Conservation (phyloP, 1,284 basidiomycete genomes). For the Cryptococcus neoformans region DNA sequence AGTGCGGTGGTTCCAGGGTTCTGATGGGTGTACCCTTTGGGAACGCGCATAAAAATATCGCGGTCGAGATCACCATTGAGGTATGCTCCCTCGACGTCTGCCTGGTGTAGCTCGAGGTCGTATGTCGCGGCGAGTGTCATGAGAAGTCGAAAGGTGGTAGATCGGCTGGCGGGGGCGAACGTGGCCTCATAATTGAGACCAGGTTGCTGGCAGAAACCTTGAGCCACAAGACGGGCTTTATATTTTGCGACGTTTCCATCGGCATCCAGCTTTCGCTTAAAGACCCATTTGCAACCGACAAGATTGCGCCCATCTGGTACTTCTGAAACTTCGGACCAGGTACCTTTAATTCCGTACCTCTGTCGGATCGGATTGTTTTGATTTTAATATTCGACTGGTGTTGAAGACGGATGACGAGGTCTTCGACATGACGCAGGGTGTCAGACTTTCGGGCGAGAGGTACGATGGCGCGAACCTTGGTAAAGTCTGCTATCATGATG, state of each 20-base stretch:
- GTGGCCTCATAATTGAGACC: too few species aligned
- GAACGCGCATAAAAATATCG: conserved; percentile 53
- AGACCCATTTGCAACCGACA: conserved; percentile 24
- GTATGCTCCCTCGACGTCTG: conserved; percentile 56
- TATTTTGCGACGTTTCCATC: conserved; percentile 29
- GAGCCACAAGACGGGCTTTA: conserved; percentile 38
- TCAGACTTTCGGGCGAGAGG: background rate
- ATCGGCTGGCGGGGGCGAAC: too few species aligned
- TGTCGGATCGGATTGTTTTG: background rate
- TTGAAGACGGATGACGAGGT: background rate
- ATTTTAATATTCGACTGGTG: background rate
- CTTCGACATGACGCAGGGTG: background rate
- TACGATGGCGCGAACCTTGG: background rate
- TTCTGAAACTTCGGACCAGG: too few species aligned
- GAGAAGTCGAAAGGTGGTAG: too few species aligned
- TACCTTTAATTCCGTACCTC: background rate
- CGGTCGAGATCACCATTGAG: too few species aligned
- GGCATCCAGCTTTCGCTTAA: conserved; percentile 17
- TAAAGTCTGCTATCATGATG: background rate
- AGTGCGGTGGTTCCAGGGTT: conserved; percentile 22
- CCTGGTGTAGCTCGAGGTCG: conserved; percentile 49
- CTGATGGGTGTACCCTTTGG: conserved; percentile 42
- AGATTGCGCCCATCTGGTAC: background rate
- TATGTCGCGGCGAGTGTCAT: too few species aligned
- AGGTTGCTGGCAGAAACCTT: conserved; percentile 39